Evolutionary conservation across 192 early-diverging fungal species (phyloP), one percentile per base, ranked within the genome.

Genomic region (Rhizophagus sp.): DNA sequence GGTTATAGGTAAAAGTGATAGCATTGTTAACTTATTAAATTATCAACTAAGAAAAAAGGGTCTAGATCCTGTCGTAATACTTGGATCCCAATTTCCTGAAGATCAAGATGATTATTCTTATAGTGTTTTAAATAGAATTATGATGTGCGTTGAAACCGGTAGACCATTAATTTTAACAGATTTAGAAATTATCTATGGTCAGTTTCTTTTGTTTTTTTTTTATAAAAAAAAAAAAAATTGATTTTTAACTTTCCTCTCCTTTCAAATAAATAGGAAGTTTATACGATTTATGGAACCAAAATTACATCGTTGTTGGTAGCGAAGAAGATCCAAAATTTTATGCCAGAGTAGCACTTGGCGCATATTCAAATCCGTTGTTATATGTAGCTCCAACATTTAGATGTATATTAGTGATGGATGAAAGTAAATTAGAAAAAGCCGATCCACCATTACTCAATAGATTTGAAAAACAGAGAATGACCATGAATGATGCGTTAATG

Each of bases 231-330:
- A 44, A 44, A 44, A 44, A 44, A 10, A 44, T 8, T 44, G 41
- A 44, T 44, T 44, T n/a, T 44, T 11, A 10, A 8, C 41, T 44
- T 44, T 44, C 9, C 41, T 24, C 22, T 5, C 22, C 8, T n/a
- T 39, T 19, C 12, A n/a, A 39, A 27, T 10, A 11, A 41, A 44
- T 36, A 70, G 79, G 79, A 13, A 77, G 73, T 30, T 50, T 80
- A 17, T 80, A 80, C 36, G 79, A 80, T 41, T 62, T 80, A 50
- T 80, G 79, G 79, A 80, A 80, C 75, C 79, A 80, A 33, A 80
- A 80, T 74, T 80, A 80, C 24, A 80, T 80, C 27, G 33, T 47
- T 12, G 17, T 39, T 7, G 79, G 79, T 17, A 75, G 61, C n/a
- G 9, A 19, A 19, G 79, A 76, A 3, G 33, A 80, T 61, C 36